phyloP scores from a whole-genome alignment of 2,329 filamentous ascomycete genomes.

The Niveomyces coronatus region DNA sequence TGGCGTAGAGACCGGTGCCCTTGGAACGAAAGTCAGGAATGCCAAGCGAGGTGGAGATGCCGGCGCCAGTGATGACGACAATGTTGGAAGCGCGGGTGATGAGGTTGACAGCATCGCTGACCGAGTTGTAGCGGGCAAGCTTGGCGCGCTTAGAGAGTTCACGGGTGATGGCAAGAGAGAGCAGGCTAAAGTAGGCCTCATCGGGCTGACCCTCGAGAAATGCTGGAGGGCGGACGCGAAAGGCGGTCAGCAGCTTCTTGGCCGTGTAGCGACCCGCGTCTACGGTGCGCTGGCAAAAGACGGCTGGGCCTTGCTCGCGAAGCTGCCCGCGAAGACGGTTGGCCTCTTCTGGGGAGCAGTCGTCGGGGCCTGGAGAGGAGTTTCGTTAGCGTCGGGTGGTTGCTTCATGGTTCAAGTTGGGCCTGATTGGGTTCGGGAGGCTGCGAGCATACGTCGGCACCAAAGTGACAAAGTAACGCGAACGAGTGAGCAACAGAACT shows the following conservation, averaged over 20 bases:
- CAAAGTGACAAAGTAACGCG: conserved; percentile 7
- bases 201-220: conserved; percentile 62
- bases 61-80: conserved; percentile 87
- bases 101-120: conserved; percentile 77
- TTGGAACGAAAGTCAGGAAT: conserved; percentile 97
- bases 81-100: conserved; percentile 70
- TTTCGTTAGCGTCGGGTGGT: conserved; percentile 10
- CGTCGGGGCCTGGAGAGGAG: conserved; percentile 29
- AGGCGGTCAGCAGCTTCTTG: conserved; percentile 78
- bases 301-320: conserved; percentile 63
- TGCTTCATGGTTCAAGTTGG: no score
- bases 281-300: conserved; percentile 66
- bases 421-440: no score
- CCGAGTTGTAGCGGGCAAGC: conserved; percentile 66
- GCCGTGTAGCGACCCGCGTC: conserved; percentile 60
- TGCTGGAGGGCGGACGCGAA: conserved; percentile 62
- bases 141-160: conserved; percentile 77
- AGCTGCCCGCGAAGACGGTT: conserved; percentile 58
- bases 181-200: conserved; percentile 61
- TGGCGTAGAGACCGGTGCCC: conserved; percentile 82
- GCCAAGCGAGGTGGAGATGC: conserved; percentile 91
- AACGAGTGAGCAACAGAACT: neutral
- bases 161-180: conserved; percentile 67
- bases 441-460: neutral
- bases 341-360: conserved; percentile 60